A percentile compares a stretch with the other conserved stretches of the same genome.
phyloP scores from a whole-genome alignment of 2,329 filamentous ascomycete species.

The Gaeumannomyces sp. region DNA sequence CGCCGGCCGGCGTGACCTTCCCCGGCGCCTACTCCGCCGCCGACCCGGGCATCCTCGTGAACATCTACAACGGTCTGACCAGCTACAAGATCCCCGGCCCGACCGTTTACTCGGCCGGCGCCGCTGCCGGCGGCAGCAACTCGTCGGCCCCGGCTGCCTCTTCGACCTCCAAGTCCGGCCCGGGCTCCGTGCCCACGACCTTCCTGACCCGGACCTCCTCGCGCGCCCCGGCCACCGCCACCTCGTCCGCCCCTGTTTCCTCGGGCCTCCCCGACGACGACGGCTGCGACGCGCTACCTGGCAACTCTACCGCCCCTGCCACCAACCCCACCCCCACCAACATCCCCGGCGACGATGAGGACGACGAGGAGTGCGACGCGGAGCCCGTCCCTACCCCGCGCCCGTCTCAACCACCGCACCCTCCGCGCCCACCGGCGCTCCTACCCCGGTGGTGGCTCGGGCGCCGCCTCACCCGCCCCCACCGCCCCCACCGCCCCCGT shows the following conservation, averaged over 20 bases:
- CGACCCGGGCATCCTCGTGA: conserved; percentile 43
- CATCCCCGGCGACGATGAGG: neutral
- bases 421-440: too few species aligned
- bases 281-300: neutral
- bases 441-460: too few species aligned
- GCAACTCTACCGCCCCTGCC: neutral
- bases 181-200: neutral
- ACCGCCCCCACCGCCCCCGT: too few species aligned
- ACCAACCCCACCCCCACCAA: neutral
- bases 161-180: neutral
- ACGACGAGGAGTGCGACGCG: neutral
- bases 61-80: conserved; percentile 31
- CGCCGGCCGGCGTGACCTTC: conserved; percentile 36
- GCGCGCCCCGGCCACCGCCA: neutral
- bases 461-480: too few species aligned
- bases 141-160: too few species aligned
- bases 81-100: conserved; percentile 34
- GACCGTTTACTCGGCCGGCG: conserved; percentile 18
- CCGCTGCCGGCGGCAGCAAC: too few species aligned
- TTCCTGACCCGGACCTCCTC: neutral
- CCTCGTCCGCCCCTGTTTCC: neutral
- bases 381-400: too few species aligned
- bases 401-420: too few species aligned
- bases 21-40: conserved; percentile 40
- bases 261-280: neutral